Base-by-base conservation (phyloP, 208 protist genomes). In the Trichomonas gallinae region DNA sequence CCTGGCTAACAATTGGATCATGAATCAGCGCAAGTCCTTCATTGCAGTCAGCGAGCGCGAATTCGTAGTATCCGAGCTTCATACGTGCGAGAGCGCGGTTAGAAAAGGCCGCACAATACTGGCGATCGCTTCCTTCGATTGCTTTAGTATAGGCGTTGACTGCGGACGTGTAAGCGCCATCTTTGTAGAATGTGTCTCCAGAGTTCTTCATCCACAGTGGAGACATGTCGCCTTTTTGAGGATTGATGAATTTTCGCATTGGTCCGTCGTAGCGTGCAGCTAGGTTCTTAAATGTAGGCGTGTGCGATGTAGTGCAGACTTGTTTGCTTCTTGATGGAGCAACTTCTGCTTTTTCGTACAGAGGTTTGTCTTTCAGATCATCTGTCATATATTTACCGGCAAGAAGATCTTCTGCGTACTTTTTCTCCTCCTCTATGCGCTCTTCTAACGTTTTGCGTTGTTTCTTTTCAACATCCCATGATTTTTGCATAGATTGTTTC, bases 61-160 rank as follows among this genome's bases (percentile, higher is more conserved):
- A 51, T 51, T 93, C 45, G 13, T 42, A 26, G 15, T 51, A 44
- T 48, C 87, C 87, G 17, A 93, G 15, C 31, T 93, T 93, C n/a
- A 93, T 17, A 34, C 87, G 6, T 38, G 87, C 40, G n/a, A 44
- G 40, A 34, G 87, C 87, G 36, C 87, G 40, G 38, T 93, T 93
- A 51, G 40, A 48, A 48, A 93, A 51, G 2, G 87, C 87, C 34
- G 87, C 87, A 36, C 42, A 42, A 38, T 49, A 93, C 36, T 93
- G 87, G 10, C 87, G 3, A 38, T 93, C 87, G 17, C 44, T 51
- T 15, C 87, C 87, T 48, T 93, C 44, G 26, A 93, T 51, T 2
- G 87, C 87, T 93, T 93, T 44, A 38, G 87, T 93, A 51, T 93
- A 93, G 26, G 87, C 87, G 51, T 93, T 93, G 26, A 93, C 45